Base-by-base conservation (phyloP, 306 rosid genomes). In the Elaeagnus macrophylla region DNA sequence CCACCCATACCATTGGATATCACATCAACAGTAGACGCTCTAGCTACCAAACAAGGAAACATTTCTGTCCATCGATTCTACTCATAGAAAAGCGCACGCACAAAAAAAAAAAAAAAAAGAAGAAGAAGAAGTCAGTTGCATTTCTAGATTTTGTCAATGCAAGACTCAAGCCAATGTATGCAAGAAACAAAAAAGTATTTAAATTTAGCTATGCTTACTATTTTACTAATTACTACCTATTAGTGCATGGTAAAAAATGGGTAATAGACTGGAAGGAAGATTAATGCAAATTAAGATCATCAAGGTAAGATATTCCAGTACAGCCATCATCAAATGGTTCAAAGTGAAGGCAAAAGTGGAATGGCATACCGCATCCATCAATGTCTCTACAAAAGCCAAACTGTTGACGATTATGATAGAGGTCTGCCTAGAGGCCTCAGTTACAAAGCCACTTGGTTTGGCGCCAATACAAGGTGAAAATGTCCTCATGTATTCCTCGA, bases 1-100 rank as follows among this genome's bases (percentile, higher is more conserved):
- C 89, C 96, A 16, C 56, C 75, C 47, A 67, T 60, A 51, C 88
- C 83, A 47, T 56, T 58, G 20, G 89, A 71, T 53, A 91, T 66
- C 39, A 66, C 70, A 10, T 77, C 93, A 47, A 78, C 16, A 47
- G 79, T 76, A 17, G 71, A 48, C 45, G 85, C 89, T 73, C 80
- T 66, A 66, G 96, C 80, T 39, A 91, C 69, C 59, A 75, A 37
- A 48, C 75, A 66, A n/a, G 86, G 79, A 59, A 91, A 91, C 86
- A 84, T 80, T 65, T 80, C 89, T 1, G 59, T 43, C 97, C 97
- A 91, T 7, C 83, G 96, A 60, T 73, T 81, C 97, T 91, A 32
- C 58, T 50, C 40, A 51, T 38, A 71, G 1, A 48, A 5, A 25
- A 5, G 32, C n/a, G n/a, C n/a, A n/a, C n/a, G n/a, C n/a, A n/a